Evolutionary conservation across 75 land plant genomes (phyloP).

Genomic region (Cryptomeria japonica): DNA sequence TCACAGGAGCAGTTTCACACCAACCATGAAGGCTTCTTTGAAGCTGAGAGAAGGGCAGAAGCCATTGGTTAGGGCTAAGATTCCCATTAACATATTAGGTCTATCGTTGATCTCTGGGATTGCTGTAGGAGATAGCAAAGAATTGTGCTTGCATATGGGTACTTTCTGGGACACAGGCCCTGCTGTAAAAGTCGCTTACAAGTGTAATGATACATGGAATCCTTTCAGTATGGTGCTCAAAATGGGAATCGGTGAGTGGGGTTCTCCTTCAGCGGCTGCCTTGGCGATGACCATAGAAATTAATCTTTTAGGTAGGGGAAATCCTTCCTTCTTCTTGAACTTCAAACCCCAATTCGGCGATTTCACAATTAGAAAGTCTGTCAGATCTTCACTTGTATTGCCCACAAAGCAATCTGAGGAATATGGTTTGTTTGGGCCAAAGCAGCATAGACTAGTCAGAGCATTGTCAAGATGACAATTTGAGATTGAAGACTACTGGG

Average conservation of each 20-base stretch:
- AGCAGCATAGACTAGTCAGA: too few species aligned
- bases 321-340: conserved; percentile 64
- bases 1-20: not conserved
- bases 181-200: conserved; percentile 63
- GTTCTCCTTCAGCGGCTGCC: conserved; percentile 55
- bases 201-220: conserved; percentile 62
- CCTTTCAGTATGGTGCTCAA: conserved; percentile 71
- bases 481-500: too few species aligned
- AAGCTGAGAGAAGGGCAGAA: conserved; percentile 78
- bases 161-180: conserved; percentile 79
- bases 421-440: not conserved
- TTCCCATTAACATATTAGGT: conserved; percentile 60
- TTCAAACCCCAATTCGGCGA: conserved; percentile 79
- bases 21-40: conserved; percentile 74
- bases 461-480: too few species aligned
- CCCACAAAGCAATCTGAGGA: not conserved
- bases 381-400: conserved; percentile 15
- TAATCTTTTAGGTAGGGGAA: conserved; percentile 36
- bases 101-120: conserved; percentile 68
- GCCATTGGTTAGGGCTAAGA: conserved; percentile 72
- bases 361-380: conserved; percentile 59
- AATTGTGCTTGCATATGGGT: conserved; percentile 63
- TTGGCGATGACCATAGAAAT: conserved; percentile 80
- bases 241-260: conserved; percentile 73
- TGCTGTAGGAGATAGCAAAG: conserved; percentile 54